phyloP scores from a whole-genome alignment of 176 grass and related monocot species.

The Saccharum officinarum region DNA sequence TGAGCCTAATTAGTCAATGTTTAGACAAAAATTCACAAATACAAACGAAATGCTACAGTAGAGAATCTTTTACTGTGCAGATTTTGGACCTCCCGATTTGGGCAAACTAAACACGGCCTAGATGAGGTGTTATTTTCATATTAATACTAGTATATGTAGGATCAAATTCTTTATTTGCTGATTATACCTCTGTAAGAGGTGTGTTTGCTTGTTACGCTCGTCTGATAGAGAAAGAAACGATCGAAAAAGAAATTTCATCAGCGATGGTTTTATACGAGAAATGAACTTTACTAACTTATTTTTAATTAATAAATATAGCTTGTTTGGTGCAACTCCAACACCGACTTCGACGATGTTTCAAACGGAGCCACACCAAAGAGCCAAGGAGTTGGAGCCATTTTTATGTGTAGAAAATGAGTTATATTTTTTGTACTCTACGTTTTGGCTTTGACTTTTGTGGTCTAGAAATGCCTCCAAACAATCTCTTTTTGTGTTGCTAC shows the following conservation, averaged over 20 bases:
- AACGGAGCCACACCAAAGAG: no score
- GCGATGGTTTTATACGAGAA: neutral
- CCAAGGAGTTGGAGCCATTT: no score
- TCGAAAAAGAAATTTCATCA: neutral
- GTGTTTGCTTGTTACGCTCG: neutral
- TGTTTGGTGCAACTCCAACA: neutral
- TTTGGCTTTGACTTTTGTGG: no score
- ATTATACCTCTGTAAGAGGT: neutral
- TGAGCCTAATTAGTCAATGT: no score
- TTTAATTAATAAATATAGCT: neutral
- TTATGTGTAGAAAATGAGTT: no score
- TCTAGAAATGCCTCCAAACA: no score
- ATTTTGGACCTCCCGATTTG: no score
- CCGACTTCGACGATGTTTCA: neutral
- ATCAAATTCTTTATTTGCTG: neutral
- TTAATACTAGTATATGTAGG: neutral
- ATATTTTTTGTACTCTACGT: no score
- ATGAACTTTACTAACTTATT: neutral
- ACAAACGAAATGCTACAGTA: no score
- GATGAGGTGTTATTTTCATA: neutral
- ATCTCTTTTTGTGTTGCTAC: no score
- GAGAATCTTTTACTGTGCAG: no score
- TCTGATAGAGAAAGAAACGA: neutral
- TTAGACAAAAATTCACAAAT: no score
- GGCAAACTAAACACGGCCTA: neutral